Base-by-base conservation (phyloP, 768 basidiomycete species). In the Mycena albidolilacea region DNA sequence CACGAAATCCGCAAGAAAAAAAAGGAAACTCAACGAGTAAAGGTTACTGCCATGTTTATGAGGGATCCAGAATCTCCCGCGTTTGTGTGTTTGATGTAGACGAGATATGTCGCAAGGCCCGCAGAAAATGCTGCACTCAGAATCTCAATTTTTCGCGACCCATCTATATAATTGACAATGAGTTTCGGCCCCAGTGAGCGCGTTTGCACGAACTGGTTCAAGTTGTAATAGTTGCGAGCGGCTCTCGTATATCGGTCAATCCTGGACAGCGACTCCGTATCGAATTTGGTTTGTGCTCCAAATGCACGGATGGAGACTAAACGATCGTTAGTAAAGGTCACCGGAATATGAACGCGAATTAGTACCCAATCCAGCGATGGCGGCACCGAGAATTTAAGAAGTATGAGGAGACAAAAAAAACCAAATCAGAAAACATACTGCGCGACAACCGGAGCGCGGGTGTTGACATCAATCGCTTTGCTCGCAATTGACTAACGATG, bases 301-400 rank as follows among this genome's bases (percentile, higher is more conserved):
- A 87, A 90, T 1, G 89, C 89, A 14, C 89, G 80, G 66, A 90
- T 87, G 1, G 86, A 78, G 38, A 74, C 77, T 76, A 17, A 7
- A 55, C 2, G 30, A 12, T 5, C 23, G 39, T 44, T 17, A 50
- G 15, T 30, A 48, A 14, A 3, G 44, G 11, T 41, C n/a, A 14
- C 7, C 44, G 17, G 7, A 12, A 46, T 17, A 12, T 23, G n/a
- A 41, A 3, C 23, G 38, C 9, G 50, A n/a, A 48, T 54, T 9
- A 23, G 7, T 23, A 74, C 77, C 75, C 38, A 86, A 64, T 23
- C 89, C 89, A 48, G 82, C 78, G 35, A 89, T 83, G 5, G 87
- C 85, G 8, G 87, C 86, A 12, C 86, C 84, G 75, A 90, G 82
- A 67, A 74, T 77, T 44, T 21, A 3, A 11, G 15, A 2, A 14